Conservation (phyloP, 768 basidiomycete genomes). For the Tricholoma terreum region DNA sequence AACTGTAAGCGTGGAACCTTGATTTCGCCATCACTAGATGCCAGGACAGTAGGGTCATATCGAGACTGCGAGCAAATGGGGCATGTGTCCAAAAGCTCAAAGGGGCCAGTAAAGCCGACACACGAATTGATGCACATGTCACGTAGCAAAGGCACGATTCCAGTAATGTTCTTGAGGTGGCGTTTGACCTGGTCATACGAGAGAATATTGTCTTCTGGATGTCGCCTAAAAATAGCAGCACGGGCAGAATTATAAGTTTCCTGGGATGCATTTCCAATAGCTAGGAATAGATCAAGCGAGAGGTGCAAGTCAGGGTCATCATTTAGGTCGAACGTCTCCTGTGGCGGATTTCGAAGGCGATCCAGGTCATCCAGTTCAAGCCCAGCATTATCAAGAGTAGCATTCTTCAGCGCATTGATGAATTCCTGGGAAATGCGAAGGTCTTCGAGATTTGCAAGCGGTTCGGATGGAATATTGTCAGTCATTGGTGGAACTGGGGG, state of each 20-base stretch:
- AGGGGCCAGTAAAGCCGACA: slow-evolving; percentile 23
- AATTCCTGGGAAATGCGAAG: slow-evolving; percentile 4
- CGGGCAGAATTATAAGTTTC: slow-evolving; percentile 9
- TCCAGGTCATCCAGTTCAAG: background rate
- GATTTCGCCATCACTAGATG: background rate
- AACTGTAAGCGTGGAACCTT: slow-evolving; percentile 25
- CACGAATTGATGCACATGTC: slow-evolving; percentile 26
- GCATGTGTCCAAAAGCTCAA: slow-evolving; percentile 12
- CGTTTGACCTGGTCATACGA: slow-evolving; percentile 10
- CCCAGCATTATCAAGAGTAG: slow-evolving; percentile 6
- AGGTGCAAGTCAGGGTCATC: slow-evolving; percentile 1
- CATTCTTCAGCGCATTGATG: slow-evolving; percentile 1
- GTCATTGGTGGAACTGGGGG: too few relatives aligned
- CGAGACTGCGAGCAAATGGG: slow-evolving; percentile 22
- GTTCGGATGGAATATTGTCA: background rate
- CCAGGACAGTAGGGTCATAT: slow-evolving; percentile 13
- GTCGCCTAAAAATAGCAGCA: slow-evolving; percentile 8
- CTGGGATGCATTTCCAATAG: slow-evolving; percentile 1
- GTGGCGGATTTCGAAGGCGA: background rate
- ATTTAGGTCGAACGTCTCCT: too few relatives aligned
- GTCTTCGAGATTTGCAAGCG: background rate
- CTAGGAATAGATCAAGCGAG: slow-evolving; percentile 3
- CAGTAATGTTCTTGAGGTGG: slow-evolving; percentile 9
- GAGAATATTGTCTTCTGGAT: slow-evolving; percentile 7
- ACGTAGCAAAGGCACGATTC: slow-evolving; percentile 16